Base-by-base conservation (phyloP, 2,329 filamentous ascomycete species). In the Pezicula neosporulosa region DNA sequence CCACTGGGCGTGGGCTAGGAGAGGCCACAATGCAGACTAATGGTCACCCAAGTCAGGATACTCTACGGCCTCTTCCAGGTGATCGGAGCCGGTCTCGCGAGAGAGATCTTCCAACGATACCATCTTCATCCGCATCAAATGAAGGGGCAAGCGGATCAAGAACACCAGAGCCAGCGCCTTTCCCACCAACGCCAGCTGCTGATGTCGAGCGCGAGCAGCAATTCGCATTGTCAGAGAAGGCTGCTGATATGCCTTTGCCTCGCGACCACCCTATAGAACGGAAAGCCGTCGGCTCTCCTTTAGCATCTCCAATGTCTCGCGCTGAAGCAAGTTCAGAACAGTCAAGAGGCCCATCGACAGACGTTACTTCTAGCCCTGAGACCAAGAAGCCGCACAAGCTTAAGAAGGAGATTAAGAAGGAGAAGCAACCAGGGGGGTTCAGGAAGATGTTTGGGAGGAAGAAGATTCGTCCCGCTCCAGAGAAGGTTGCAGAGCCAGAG, bases 1-100 rank as follows among this genome's bases (percentile, higher is more conserved):
- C 78, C 58, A 85, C 87, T 39, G 91, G 92, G 19, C 87, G 82
- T 52, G 89, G 89, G 12, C 56, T 73, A 18, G 75, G 73, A 1
- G 70, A 73, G 38, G 72, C 76, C 15, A 72, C 76, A 12, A 69
- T 77, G 49, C 69, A 70, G 16, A 70, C 69, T 36, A 74, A 76
- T 49, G 69, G 68, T 51, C 54, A 54, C 13, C 49, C 33, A 44
- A 61, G 55, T 52, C 60, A 64, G 19, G 57, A 60, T 35, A 61
- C 56, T n/a, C 44, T 60, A 30, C 57, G 47, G 44, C 56, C 61
- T 48, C 46, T 56, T 45, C 38, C 52, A 39, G 30, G 9, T 4
- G 46, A 54, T 33, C 37, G 47, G 18, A 52, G 56, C 42, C 46
- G 52, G 36, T 56, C 58, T 6, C 45, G 36, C 15, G 59, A 64